A percentile compares a stretch with the other conserved stretches of the same genome.
phyloP scores from a whole-genome alignment of 176 grass and related monocot genomes.

The Triticum turgidum region DNA sequence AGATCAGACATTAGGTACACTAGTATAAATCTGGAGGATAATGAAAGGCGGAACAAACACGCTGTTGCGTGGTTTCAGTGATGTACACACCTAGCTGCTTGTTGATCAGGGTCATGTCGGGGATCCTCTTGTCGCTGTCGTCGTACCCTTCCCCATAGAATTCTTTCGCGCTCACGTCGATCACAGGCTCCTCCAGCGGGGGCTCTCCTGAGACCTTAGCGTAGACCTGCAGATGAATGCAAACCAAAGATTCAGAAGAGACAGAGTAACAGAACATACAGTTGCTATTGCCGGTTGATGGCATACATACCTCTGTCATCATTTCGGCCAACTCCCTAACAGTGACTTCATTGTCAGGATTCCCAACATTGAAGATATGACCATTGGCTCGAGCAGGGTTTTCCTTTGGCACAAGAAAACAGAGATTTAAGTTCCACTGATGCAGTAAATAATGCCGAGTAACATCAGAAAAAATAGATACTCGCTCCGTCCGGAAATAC shows the following conservation, averaged over 20 bases:
- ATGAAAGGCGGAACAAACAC: not conserved
- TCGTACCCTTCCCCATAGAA: conserved; percentile 99
- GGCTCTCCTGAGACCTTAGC: conserved; percentile 73
- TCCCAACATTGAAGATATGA: conserved; percentile 93
- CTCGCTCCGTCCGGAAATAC: too few relatives aligned
- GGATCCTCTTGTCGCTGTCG: conserved; percentile 90
- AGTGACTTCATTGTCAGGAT: conserved; percentile 94
- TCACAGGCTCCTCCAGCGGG: conserved; percentile 59
- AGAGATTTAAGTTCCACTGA: not conserved
- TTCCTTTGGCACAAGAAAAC: conserved; percentile 39
- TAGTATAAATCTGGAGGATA: not conserved
- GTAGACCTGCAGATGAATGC: conserved; percentile 64
- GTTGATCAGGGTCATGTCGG: conserved; percentile 90
- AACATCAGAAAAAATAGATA: not conserved
- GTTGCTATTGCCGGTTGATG: not conserved
- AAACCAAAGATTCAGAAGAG: not conserved
- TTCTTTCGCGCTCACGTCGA: conserved; percentile 80
- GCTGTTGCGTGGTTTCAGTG: not conserved
- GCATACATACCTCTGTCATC: conserved; percentile 77
- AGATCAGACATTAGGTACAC: not conserved
- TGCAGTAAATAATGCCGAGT: not conserved
- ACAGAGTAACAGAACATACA: not conserved
- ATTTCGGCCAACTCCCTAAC: conserved; percentile 87
- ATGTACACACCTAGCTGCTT: conserved; percentile 71
- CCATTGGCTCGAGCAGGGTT: conserved; percentile 87